These are phyloP conservation scores for Termitomyces sp. DNA, from an alignment of 768 basidiomycete species.

Conservation along the genomic window DNA sequence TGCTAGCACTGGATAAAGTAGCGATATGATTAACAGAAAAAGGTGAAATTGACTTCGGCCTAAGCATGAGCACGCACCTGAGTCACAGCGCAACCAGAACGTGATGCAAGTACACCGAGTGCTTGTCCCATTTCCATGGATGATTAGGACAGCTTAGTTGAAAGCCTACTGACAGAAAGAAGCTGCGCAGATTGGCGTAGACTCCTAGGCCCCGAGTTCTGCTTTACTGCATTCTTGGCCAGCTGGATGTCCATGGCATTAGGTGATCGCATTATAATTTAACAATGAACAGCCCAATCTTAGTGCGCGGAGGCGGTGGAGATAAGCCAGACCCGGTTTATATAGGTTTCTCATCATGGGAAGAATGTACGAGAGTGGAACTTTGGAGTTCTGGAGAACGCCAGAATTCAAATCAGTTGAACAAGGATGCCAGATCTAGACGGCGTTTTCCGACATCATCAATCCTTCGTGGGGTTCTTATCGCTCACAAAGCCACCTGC, in stretches of 20 bases:
- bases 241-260: background rate
- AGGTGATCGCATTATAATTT: background rate
- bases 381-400: background rate
- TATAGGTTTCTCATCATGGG: background rate
- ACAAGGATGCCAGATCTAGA: background rate
- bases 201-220: background rate
- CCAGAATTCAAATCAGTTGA: background rate
- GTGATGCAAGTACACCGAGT: background rate
- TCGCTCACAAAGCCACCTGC: background rate
- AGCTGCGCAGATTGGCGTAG: background rate
- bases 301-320: background rate
- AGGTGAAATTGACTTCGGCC: background rate
- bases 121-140: background rate
- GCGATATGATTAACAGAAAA: background rate
- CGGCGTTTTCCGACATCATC: background rate
- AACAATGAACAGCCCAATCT: background rate
- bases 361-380: background rate
- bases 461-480: background rate
- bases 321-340: background rate
- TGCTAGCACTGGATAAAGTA: no score
- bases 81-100: background rate
- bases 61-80: background rate
- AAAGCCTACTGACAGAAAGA: background rate
- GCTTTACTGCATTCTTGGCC: background rate
- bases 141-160: background rate